Evolutionary conservation across 2,329 filamentous ascomycete genomes (phyloP).

Genomic region (Aspergillus quadricinctus): DNA sequence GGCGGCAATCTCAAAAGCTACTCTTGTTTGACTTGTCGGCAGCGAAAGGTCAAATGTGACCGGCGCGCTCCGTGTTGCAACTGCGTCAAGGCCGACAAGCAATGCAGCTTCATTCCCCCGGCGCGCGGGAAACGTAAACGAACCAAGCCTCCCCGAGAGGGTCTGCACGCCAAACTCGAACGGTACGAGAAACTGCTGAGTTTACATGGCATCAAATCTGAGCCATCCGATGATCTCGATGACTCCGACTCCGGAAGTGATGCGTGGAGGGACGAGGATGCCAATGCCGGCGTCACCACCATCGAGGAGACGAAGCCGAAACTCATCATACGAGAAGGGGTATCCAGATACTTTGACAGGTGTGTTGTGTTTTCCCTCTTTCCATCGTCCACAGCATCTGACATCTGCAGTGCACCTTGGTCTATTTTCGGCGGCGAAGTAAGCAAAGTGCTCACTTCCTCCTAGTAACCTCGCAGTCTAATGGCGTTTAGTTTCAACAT

Average conservation of each 20-base stretch:
- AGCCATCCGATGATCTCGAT: background rate
- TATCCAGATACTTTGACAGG: background rate
- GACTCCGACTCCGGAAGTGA: background rate
- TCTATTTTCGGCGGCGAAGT: background rate
- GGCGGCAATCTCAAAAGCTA: background rate
- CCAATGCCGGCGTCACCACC: background rate
- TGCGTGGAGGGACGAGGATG: background rate
- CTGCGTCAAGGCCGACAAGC: slow-evolving; percentile 59
- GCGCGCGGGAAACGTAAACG: slow-evolving; percentile 50
- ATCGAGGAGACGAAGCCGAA: background rate
- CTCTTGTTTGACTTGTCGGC: background rate
- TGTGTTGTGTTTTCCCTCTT: background rate
- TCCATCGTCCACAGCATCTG: background rate
- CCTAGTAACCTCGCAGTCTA: background rate
- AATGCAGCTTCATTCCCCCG: slow-evolving; percentile 45
- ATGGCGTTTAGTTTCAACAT: background rate
- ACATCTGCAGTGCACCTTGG: background rate
- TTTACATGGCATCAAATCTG: background rate
- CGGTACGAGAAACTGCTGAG: slow-evolving; percentile 59
- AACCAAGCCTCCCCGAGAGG: slow-evolving; percentile 62
- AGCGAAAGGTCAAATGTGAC: background rate
- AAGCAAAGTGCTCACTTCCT: background rate
- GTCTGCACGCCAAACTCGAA: slow-evolving; percentile 61
- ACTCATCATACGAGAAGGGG: background rate
- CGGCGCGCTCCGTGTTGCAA: slow-evolving; percentile 55